Evolutionary conservation across 495 filamentous ascomycete genomes (phyloP).

Genomic region (Penicillium taxi): DNA sequence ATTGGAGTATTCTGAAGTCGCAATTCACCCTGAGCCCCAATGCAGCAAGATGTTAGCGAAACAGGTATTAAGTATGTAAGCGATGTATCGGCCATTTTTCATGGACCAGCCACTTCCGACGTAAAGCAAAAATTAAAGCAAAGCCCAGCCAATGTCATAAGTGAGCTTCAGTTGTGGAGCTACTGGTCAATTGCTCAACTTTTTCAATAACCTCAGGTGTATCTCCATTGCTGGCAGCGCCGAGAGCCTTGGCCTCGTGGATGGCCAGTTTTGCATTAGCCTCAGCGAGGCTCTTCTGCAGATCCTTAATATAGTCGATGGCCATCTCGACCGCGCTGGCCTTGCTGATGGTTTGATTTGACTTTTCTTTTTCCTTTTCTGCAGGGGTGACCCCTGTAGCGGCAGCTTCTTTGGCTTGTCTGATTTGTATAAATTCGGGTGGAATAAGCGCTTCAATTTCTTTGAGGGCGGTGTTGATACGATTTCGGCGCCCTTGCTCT

Average conservation of each 20-base stretch:
- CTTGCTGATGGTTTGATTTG: constrained; percentile 66
- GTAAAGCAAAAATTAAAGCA: too few relatives aligned
- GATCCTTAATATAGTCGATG: constrained; percentile 85
- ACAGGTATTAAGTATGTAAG: too few relatives aligned
- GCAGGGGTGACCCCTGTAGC: constrained; percentile 21
- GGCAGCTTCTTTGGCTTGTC: constrained; percentile 28
- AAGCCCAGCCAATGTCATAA: too few relatives aligned
- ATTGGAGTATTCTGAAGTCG: too few relatives aligned
- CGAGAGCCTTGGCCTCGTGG: constrained; percentile 46
- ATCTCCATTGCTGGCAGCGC: background rate
- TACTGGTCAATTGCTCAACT: background rate
- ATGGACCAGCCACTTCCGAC: too few relatives aligned
- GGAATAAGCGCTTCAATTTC: constrained; percentile 85
- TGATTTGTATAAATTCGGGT: constrained; percentile 32
- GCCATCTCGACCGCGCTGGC: constrained; percentile 93
- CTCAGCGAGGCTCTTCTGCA: constrained; percentile 65
- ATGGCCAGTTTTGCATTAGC: constrained; percentile 56
- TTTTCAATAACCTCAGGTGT: background rate
- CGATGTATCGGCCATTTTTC: too few relatives aligned
- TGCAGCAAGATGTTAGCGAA: too few relatives aligned
- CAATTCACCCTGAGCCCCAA: too few relatives aligned
- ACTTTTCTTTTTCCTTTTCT: constrained; percentile 43
- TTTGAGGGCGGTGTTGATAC: constrained; percentile 88
- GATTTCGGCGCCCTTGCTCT: constrained; percentile 88
- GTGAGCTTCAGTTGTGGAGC: too few relatives aligned